A percentile compares a stretch with the other conserved stretches of the same genome.
Conservation (phyloP, 139 green algal genomes). For the Coelastrella sp. region DNA sequence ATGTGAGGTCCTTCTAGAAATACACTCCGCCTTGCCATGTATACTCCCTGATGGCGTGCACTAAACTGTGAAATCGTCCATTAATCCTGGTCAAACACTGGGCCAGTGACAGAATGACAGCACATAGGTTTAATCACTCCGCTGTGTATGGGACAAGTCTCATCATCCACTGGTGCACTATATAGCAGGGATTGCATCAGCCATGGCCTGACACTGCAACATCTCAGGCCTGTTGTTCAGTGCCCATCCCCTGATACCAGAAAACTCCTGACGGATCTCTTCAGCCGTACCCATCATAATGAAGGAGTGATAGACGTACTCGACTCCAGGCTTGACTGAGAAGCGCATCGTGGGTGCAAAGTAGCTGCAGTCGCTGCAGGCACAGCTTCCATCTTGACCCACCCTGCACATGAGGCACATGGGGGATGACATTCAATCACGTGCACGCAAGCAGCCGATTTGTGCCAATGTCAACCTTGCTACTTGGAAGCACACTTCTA, state of each 20-base stretch:
- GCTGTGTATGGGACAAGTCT: too few species aligned
- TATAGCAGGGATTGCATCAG: conserved; percentile 18
- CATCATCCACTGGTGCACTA: too few species aligned
- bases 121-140: too few species aligned
- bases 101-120: too few species aligned
- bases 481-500: too few species aligned
- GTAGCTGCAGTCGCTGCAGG: conserved; percentile 12
- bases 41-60: too few species aligned
- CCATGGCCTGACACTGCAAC: conserved; percentile 10
- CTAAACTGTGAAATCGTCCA: too few species aligned
- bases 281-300: conserved; percentile 33
- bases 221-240: conserved; percentile 7
- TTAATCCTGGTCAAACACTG: too few species aligned
- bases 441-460: neutral
- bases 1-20: too few species aligned
- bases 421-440: neutral
- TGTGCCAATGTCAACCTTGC: neutral
- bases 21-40: too few species aligned
- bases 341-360: conserved; percentile 40
- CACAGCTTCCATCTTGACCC: neutral
- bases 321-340: conserved; percentile 6
- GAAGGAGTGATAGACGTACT: conserved; percentile 27
- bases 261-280: conserved; percentile 36
- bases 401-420: neutral
- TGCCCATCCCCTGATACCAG: conserved; percentile 40